Evolutionary conservation across 805 yeast genomes (phyloP), one percentile per base, ranked within the genome.

Genomic region (Torulaspora gathmanii): DNA sequence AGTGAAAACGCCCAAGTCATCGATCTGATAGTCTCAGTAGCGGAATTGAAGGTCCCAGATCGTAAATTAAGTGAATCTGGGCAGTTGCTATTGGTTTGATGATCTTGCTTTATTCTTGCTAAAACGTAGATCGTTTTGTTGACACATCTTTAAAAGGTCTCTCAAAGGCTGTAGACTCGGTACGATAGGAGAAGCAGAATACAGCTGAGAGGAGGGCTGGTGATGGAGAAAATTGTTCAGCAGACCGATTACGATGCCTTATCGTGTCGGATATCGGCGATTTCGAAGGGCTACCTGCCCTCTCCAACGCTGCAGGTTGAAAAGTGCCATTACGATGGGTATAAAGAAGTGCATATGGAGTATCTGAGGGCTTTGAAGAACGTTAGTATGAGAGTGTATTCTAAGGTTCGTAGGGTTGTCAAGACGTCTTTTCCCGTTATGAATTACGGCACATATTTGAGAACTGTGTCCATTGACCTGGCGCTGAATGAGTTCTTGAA

Each of bases 231-330:
- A n/a, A 50, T 54, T 4, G 53, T 64, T 8, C 65, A 60, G 34
- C 57, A 59, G 22, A 84, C 91, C 0, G 91, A 84, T 52, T 69
- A 73, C 47, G 89, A 83, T 61, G 90, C 90, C 0, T 60, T 83
- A n/a, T 73, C 85, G 11, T 79, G 87, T 52, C 72, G 87, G 19
- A 52, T 68, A 37, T 77, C 79, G 27, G 78, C 83, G n/a, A 69
- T 73, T 27, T 36, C 64, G 5, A 72, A 70, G 44, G 66, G 70
- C 0, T 83, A 83, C 53, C 57, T 80, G 27, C 60, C 65, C 1
- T 27, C 83, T 71, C 51, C 58, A 53, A 5, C 61, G 57, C 46
- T 42, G 13, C 57, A 55, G 35, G 30, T 37, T 16, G 42, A 47
- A 29, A 15, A 36, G 25, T 46, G 51, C 25, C 42, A 39, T 11